Conservation (phyloP, 345 rosid genomes). For the Alliaria petiolata region DNA sequence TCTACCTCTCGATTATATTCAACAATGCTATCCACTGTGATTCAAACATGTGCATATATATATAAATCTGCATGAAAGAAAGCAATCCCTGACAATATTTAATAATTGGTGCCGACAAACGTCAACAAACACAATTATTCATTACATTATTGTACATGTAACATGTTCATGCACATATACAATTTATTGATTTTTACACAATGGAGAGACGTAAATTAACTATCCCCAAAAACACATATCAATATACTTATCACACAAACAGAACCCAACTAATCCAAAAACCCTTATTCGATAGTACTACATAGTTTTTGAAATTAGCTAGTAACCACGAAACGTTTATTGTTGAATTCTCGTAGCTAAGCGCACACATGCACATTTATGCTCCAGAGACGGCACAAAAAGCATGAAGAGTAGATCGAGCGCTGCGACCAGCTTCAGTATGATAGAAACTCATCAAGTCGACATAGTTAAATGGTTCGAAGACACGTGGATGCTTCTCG, state of each 20-base stretch:
- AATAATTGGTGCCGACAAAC: not conserved
- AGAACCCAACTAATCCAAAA: not conserved
- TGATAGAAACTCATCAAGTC: constrained; percentile 3
- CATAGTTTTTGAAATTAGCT: not conserved
- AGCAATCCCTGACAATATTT: not conserved
- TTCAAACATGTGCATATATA: not conserved
- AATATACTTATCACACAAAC: not conserved
- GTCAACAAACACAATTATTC: not conserved
- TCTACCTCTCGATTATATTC: not conserved
- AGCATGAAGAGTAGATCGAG: constrained; percentile 10
- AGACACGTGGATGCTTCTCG: constrained; percentile 20
- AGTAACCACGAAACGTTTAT: not conserved
- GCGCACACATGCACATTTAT: not conserved
- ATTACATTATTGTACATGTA: not conserved
- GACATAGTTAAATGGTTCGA: not conserved
- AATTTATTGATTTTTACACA: not conserved
- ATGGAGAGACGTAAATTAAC: not conserved
- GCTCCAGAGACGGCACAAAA: not conserved
- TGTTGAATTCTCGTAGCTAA: not conserved
- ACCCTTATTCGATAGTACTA: not conserved
- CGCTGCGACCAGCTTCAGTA: constrained; percentile 2
- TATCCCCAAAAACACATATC: not conserved
- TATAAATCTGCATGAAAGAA: not conserved
- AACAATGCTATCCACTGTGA: not conserved
- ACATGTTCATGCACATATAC: not conserved